Conservation (phyloP, 306 rosid genomes). For the Canavalia ensiformis region DNA sequence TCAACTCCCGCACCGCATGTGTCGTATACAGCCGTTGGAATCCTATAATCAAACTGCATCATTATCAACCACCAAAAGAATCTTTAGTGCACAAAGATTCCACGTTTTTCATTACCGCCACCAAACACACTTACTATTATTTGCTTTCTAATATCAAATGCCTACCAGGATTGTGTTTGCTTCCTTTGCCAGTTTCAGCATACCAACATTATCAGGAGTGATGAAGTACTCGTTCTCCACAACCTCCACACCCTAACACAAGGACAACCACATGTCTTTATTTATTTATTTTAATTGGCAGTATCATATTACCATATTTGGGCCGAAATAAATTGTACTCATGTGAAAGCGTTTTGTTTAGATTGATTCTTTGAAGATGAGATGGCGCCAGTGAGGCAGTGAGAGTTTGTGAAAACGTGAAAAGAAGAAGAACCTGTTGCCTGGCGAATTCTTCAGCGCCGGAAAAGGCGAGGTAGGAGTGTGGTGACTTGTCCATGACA, state of each 20-base stretch:
- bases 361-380: background rate
- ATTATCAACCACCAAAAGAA: background rate
- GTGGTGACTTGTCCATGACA: constrained; percentile 97
- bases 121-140: background rate
- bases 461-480: constrained; percentile 87
- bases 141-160: background rate
- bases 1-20: constrained; percentile 65
- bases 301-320: background rate
- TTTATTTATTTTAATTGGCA: background rate
- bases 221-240: constrained; percentile 84
- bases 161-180: constrained; percentile 87
- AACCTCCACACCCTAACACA: constrained; percentile 73
- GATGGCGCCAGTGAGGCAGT: background rate
- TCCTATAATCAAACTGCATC: constrained; percentile 81
- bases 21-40: constrained; percentile 64
- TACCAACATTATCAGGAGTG: constrained; percentile 81
- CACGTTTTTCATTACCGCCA: background rate
- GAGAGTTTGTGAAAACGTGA: background rate
- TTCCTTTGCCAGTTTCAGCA: constrained; percentile 91
- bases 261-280: background rate
- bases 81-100: background rate
- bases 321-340: background rate
- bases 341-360: background rate
- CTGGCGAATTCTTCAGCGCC: constrained; percentile 94
- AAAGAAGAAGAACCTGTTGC: constrained; percentile 62